Evolutionary conservation across 768 basidiomycete species (phyloP).

Genomic region (Kwoniella pini): DNA sequence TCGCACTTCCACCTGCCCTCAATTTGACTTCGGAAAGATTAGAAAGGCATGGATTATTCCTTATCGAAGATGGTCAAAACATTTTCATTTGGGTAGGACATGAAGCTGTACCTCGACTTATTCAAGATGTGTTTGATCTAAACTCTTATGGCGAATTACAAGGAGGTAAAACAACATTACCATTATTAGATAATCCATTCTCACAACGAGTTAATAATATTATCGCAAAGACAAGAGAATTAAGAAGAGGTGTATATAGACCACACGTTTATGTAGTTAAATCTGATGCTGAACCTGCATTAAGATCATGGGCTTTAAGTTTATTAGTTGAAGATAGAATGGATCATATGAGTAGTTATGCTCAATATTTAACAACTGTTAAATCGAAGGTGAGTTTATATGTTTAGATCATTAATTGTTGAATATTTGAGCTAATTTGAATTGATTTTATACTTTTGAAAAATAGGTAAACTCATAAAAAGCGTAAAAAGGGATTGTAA

Average conservation of each 20-base stretch:
- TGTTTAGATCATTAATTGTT: background rate
- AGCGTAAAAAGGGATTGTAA: too few species aligned
- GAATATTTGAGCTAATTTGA: background rate
- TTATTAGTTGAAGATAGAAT: slow-evolving; percentile 92
- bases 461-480: too few species aligned
- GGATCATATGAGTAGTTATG: slow-evolving; percentile 92
- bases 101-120: slow-evolving; percentile 92
- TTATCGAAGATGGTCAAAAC: slow-evolving; percentile 96
- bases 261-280: slow-evolving; percentile 96
- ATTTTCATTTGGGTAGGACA: slow-evolving; percentile 99
- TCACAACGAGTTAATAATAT: slow-evolving; percentile 93
- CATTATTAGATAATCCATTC: slow-evolving; percentile 86
- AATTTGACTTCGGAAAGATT: slow-evolving; percentile 93
- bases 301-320: slow-evolving; percentile 93
- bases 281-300: slow-evolving; percentile 93
- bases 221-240: slow-evolving; percentile 89
- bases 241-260: slow-evolving; percentile 87
- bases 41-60: slow-evolving; percentile 89
- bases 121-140: slow-evolving; percentile 91
- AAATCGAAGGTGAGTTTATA: slow-evolving; percentile 74
- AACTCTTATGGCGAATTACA: slow-evolving; percentile 83
- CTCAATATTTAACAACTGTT: slow-evolving; percentile 84
- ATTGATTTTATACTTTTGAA: background rate
- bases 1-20: slow-evolving; percentile 81
- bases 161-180: slow-evolving; percentile 93